Conservation (phyloP, 495 filamentous ascomycete species). For the Neurospora sublineolata region DNA sequence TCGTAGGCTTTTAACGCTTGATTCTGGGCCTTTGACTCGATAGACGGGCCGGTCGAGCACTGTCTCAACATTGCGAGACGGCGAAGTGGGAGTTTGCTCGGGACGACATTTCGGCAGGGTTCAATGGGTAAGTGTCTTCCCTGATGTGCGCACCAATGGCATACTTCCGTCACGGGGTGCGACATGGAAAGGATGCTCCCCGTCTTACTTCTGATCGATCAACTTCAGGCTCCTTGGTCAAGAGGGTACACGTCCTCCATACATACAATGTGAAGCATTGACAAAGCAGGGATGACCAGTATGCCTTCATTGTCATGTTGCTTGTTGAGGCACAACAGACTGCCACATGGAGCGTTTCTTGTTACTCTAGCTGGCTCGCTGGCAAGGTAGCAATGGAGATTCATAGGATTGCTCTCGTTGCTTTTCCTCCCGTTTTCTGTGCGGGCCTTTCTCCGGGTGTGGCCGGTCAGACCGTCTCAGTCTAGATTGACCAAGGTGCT, state of each 20-base stretch:
- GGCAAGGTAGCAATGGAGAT: background rate
- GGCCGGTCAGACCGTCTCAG: background rate
- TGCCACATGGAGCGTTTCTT: background rate
- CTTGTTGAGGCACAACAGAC: background rate
- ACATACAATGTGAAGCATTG: background rate
- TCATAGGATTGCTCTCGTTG: background rate
- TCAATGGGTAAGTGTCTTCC: background rate
- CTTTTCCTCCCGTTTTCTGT: background rate
- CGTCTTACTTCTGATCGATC: background rate
- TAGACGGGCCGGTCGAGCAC: background rate
- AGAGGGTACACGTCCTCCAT: background rate
- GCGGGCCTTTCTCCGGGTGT: background rate
- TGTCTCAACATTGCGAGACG: background rate
- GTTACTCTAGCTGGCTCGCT: background rate
- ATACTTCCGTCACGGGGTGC: background rate
- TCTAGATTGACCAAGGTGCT: background rate
- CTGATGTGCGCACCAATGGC: background rate
- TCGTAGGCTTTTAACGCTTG: background rate
- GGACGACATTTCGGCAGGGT: background rate
- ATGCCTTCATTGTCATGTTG: background rate
- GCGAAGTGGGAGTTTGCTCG: background rate
- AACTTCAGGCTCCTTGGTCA: background rate
- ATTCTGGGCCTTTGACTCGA: background rate
- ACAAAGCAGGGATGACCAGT: background rate
- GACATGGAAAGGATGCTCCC: background rate